Conservation (phyloP, 2,329 filamentous ascomycete genomes). For the Trichophyton rubrum region DNA sequence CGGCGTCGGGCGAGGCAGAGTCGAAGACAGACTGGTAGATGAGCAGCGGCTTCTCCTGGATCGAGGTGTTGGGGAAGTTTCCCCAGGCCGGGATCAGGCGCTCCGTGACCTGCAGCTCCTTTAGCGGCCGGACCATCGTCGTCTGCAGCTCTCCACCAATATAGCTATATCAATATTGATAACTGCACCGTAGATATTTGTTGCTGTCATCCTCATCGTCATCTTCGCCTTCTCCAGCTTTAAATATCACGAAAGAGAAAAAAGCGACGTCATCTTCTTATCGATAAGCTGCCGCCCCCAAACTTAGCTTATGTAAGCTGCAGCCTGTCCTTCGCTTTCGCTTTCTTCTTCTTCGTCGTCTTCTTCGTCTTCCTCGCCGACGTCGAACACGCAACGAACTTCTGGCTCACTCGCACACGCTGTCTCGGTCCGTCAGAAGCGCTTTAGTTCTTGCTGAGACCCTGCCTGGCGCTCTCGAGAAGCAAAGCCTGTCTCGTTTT, state of each 20-base stretch:
- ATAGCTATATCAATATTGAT: too few species aligned
- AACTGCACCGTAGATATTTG: too few species aligned
- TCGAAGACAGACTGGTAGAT: slow-evolving; percentile 53
- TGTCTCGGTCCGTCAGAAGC: too few species aligned
- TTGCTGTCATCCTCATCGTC: too few species aligned
- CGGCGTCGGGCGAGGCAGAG: slow-evolving; percentile 33
- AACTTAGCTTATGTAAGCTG: not conserved
- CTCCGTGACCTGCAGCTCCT: slow-evolving; percentile 44
- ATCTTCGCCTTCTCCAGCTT: too few species aligned
- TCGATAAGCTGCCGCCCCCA: not conserved
- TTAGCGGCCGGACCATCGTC: not conserved
- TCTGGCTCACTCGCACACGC: too few species aligned
- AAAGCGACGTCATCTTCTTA: not conserved
- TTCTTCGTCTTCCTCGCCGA: not conserved
- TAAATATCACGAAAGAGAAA: too few species aligned
- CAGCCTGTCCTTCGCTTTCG: not conserved
- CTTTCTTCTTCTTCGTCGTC: not conserved
- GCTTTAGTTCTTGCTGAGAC: too few species aligned
- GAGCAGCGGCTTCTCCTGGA: slow-evolving; percentile 50
- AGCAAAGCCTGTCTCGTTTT: not conserved
- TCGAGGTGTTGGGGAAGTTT: slow-evolving; percentile 51
- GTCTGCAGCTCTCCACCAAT: too few species aligned
- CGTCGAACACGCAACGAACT: too few species aligned
- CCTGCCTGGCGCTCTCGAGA: not conserved
- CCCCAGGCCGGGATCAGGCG: slow-evolving; percentile 48